Base-by-base conservation (phyloP, 768 basidiomycete genomes). In the Kwoniella europaea region DNA sequence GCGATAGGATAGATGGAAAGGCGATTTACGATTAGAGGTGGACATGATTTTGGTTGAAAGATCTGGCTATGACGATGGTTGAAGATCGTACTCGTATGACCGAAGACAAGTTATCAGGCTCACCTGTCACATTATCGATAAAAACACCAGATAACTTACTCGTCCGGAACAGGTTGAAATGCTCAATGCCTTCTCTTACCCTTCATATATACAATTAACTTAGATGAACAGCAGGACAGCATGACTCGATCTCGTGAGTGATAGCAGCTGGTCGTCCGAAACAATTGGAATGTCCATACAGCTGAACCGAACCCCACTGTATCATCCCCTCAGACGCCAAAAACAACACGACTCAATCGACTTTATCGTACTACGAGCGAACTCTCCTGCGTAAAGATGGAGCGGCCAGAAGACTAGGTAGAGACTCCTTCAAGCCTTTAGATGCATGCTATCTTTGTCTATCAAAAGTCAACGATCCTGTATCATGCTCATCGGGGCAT, bases 391-490 rank as follows among this genome's bases (percentile, higher is more conserved):
- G 76, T 3, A 74, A 76, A 52, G 74, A 72, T 43, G 63, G 55
- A 35, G 80, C 74, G 46, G 69, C 79, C 15, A 73, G 76, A 68
- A 78, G 84, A 5, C 71, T 94, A 80, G 94, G 94, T 44, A 91
- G 92, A 81, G 94, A 97, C 83, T 94, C 91, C 12, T 93, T 95
- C 91, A 89, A 93, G 50, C 88, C 88, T 63, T 94, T 97, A 82
- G 93, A 97, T 82, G 90, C 93, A 0, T 98, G 97, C 81, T 87
- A 91, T 5, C 87, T 97, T 15, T 99, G 96, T 82, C 86, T 97
- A 44, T 90, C 92, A 65, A 87, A 88, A 53, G 94, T 92, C 5
- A 86, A 92, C 59, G 91, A 94, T 63, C 93, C 96, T 0, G 86
- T 95, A 43, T 88, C 90, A 12, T 98, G 97, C 78, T 76, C 85